Conservation (phyloP, 768 basidiomycete genomes). For the Termitomyces sp. region DNA sequence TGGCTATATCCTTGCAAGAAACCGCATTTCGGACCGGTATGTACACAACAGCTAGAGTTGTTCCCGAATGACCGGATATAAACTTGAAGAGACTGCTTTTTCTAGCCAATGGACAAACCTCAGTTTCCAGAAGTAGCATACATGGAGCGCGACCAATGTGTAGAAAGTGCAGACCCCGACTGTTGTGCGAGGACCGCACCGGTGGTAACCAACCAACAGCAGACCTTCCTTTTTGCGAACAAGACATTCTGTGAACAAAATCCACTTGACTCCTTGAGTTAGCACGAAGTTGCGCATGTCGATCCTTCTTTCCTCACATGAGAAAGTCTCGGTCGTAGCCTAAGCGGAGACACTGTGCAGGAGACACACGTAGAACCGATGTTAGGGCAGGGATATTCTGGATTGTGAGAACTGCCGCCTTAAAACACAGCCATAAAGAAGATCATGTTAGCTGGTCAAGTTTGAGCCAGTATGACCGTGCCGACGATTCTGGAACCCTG, state of each 20-base stretch:
- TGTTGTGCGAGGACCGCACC: too few species aligned
- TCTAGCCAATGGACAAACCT: not conserved
- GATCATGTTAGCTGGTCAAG: too few species aligned
- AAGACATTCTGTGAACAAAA: not conserved
- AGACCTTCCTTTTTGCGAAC: not conserved
- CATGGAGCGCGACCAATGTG: too few species aligned
- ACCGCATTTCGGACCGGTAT: not conserved
- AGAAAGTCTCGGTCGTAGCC: not conserved
- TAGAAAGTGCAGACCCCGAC: too few species aligned
- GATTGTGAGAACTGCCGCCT: not conserved
- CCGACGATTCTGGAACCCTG: not conserved
- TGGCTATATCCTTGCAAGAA: not conserved
- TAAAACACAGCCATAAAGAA: not conserved
- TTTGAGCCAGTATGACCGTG: too few species aligned
- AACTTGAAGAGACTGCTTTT: not conserved
- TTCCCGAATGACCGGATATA: not conserved
- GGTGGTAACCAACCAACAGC: too few species aligned
- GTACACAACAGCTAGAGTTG: not conserved
- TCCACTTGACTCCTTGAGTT: not conserved
- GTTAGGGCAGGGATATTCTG: not conserved
- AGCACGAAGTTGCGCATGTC: not conserved
- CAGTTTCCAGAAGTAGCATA: too few species aligned
- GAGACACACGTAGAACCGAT: not conserved
- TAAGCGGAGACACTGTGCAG: not conserved
- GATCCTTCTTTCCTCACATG: not conserved